Percentiles rank a stretch among this genome's conserved stretches.
These are phyloP conservation scores for Dactylella cylindrospora DNA, from an alignment of 2,329 filamentous ascomycete genomes.

Conservation along the genomic window DNA sequence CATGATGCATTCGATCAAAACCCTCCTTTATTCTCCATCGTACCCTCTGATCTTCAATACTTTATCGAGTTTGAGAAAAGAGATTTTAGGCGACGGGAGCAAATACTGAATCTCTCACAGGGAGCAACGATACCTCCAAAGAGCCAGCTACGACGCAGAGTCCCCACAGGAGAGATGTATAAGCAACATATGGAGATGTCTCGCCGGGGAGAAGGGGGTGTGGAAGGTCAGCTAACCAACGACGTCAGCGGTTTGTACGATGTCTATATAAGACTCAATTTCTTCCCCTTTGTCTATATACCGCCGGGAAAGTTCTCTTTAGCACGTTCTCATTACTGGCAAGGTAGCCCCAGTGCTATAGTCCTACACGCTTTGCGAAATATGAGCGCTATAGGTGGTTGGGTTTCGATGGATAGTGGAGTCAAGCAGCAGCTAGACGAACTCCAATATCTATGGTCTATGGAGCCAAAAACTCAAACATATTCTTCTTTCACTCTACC, in stretches of 20 bases:
- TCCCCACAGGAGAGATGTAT: constrained; percentile 9
- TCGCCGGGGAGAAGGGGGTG: neutral
- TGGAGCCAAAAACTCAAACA: no score
- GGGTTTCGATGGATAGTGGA: no score
- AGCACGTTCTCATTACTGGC: neutral
- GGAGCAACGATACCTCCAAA: neutral
- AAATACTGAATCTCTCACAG: no score
- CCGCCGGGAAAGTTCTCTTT: neutral
- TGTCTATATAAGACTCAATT: neutral
- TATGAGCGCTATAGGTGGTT: no score
- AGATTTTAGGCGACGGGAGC: neutral
- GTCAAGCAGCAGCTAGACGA: no score
- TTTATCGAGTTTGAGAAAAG: constrained; percentile 1
- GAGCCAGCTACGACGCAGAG: neutral
- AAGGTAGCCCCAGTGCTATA: constrained; percentile 9
- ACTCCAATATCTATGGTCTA: no score
- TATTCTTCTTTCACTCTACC: no score
- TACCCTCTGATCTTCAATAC: constrained; percentile 1
- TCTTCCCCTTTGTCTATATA: neutral
- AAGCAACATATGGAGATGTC: neutral
- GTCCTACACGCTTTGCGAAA: constrained; percentile 13
- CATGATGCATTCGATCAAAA: constrained; percentile 2
- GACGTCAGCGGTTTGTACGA: neutral
- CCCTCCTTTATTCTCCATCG: neutral
- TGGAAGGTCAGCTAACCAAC: neutral